Base-by-base conservation (phyloP, 805 yeast species). In the Wickerhamomyces rabaulensis region DNA sequence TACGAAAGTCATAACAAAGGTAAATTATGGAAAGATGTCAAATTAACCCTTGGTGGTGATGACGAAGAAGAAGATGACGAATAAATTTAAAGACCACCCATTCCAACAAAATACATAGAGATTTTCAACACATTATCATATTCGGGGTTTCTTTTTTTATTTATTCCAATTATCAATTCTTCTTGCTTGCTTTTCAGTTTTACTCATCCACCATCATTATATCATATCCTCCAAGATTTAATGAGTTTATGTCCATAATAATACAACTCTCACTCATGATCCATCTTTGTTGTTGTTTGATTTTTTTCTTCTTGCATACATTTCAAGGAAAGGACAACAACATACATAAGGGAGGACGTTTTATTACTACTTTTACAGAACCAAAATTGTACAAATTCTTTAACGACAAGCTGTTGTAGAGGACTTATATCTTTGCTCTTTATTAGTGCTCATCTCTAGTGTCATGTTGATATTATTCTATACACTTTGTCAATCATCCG, bases 1-100 rank as follows among this genome's bases (percentile, higher is more conserved):
- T 86, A 82, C 73, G 87, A 82, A 62, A 68, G 70, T 67, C 89
- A 84, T 76, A 87, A 87, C 79, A 78, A 75, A 65, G 95, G 94
- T 58, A 87, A 86, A 73, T 80, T 85, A 71, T 87, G 95, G 95
- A 77, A 80, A 56, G 94, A 86, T 60, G 80, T 87, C 60, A 73
- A 70, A 53, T 68, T 76, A 54, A 73, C 74, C 41, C 80, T 71
- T 51, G 84, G 78, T 61, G 87, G 73, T 46, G 86, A 73, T 12
- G 88, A 78, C 31, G 88, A 80, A 51, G 83, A 75, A 21, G 71
- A 66, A 36, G 77, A 65, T 40, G 71, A 74, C 52, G 78, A 74
- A 55, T 67, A 67, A 60, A 53, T 53, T 33, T n/a, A 33, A 25
- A 33, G 20, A 33, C 5, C n/a, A 12, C 31, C 31, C 31, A 27